Evolutionary conservation across 106 monocot species (phyloP), one percentile per base, ranked within the genome.

Genomic region (Dactylorhiza incarnata): DNA sequence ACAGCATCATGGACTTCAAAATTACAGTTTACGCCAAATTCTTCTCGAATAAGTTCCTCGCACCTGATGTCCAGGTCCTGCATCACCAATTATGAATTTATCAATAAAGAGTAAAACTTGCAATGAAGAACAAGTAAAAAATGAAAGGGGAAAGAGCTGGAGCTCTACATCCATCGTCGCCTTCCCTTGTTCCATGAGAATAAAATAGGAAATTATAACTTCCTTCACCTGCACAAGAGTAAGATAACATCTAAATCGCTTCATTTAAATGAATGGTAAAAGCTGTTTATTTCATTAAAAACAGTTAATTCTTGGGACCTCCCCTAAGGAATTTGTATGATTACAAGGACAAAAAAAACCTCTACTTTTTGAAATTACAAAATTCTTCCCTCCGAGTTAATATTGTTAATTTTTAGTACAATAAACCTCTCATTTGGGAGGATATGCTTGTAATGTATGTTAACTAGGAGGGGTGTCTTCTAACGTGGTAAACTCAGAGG

Each of bases 1-100:
- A 91, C 90, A 47, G 96, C 91, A 85, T 97, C 94, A 24, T 75
- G 82, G 53, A 91, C 94, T 78, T 97, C 97, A 83, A 97, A 97
- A 83, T 97, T 84, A 79, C 93, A 94, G 74, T 77, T 55, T 71
- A 82, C 75, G 14, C 83, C 83, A 84, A 97, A 97, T 71, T 91
- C 89, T 71, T 97, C 97, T 68, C 63, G 73, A 71, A 97, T 91
- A 58, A 97, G 89, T 74, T 94, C 89, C 81, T 97, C 97, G 75
- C 97, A 94, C 19, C 83, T 82, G 45, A 81, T 19, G 50, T 97
- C 97, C 66, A 97, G 87, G 74, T 97, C 97, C 94, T 97, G 65
- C 24, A 72, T 61, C 68, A n/a, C 56, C 13, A 77, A 55, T 76
- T 54, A 76, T 37, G 67, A 76, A 55, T 50, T 45, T 2, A 19